Evolutionary conservation across 1,139 yeast genomes (phyloP).

Genomic region (Kurtzmaniella quercitrusa): DNA sequence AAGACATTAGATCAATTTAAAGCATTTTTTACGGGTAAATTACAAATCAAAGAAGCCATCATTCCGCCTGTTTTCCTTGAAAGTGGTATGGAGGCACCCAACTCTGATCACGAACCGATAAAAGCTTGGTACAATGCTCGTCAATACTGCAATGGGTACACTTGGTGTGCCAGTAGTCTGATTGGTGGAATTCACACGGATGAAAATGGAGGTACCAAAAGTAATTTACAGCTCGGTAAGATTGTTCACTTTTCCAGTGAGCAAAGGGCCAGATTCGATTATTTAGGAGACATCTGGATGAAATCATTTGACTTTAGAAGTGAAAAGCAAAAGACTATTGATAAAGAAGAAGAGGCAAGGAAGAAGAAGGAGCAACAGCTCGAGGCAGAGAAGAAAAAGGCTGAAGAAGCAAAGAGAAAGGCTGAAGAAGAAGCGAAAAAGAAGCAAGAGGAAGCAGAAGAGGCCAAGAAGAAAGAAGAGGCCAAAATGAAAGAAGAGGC

Average conservation of each 20-base stretch:
- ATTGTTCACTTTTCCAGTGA: constrained; percentile 18
- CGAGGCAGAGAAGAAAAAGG: constrained; percentile 2
- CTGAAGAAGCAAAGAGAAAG: constrained; percentile 1
- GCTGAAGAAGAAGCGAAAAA: constrained; percentile 1
- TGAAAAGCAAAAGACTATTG: constrained; percentile 2
- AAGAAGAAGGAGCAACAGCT: constrained; percentile 1
- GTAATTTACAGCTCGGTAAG: constrained; percentile 14
- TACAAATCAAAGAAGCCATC: constrained; percentile 24
- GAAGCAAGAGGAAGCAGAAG: constrained; percentile 1
- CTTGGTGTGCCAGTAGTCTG: constrained; percentile 38
- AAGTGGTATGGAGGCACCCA: constrained; percentile 12
- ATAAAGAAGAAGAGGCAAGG: constrained; percentile 2
- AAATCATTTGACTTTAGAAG: constrained; percentile 11
- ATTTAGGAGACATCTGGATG: constrained; percentile 28
- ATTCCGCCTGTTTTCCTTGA: constrained; percentile 23
- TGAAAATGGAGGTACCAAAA: constrained; percentile 5
- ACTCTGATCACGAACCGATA: constrained; percentile 26
- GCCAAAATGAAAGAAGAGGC: background rate
- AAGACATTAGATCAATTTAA: constrained; percentile 20
- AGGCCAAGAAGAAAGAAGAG: constrained; percentile 3
- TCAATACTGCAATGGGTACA: constrained; percentile 30
- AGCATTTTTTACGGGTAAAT: constrained; percentile 20
- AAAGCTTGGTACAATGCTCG: constrained; percentile 26
- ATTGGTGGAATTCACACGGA: constrained; percentile 21
- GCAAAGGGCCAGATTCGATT: constrained; percentile 17